These are phyloP conservation scores for Penicillium psychrofluorescens DNA, from an alignment of 495 filamentous ascomycete species.

Conservation along the genomic window DNA sequence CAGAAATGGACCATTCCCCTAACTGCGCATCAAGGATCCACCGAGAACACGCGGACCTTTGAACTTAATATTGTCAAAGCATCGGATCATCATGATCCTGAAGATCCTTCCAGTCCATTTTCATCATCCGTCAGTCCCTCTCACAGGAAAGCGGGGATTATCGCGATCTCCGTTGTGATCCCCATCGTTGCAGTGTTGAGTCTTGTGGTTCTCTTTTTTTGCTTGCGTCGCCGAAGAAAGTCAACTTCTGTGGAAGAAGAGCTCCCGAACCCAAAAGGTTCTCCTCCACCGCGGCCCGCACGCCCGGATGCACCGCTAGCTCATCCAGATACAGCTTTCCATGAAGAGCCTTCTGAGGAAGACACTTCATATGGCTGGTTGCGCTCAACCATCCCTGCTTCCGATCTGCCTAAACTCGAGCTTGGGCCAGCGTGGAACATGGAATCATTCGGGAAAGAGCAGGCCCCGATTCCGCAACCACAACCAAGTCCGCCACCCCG, in stretches of 20 bases:
- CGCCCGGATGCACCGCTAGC: slow-evolving; percentile 22
- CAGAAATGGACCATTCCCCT: slow-evolving; percentile 41
- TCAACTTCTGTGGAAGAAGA: slow-evolving; percentile 20
- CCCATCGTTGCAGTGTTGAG: slow-evolving; percentile 30
- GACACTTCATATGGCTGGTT: slow-evolving; percentile 18
- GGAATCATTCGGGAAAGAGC: slow-evolving; percentile 18
- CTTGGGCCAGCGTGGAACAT: slow-evolving; percentile 30
- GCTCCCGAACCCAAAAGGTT: slow-evolving; percentile 13
- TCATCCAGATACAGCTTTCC: slow-evolving; percentile 18
- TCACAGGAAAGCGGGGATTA: slow-evolving; percentile 33
- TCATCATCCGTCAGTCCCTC: slow-evolving; percentile 10
- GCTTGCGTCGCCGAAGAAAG: slow-evolving; percentile 30
- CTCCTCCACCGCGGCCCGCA: slow-evolving; percentile 14
- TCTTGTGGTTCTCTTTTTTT: slow-evolving; percentile 32
- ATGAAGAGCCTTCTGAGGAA: slow-evolving; percentile 13
- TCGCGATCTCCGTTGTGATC: slow-evolving; percentile 37
- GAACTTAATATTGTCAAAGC: slow-evolving; percentile 39
- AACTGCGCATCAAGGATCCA: slow-evolving; percentile 40
- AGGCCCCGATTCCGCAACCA: slow-evolving; percentile 6
- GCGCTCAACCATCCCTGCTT: slow-evolving; percentile 17
- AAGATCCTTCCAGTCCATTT: slow-evolving; percentile 12
- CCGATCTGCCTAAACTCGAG: slow-evolving; percentile 30
- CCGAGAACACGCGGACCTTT: slow-evolving; percentile 40
- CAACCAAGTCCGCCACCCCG: slow-evolving; percentile 20
- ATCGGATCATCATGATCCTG: slow-evolving; percentile 4